Evolutionary conservation across 2,329 filamentous ascomycete species (phyloP).

Genomic region (Dothideomycetidae sp.): DNA sequence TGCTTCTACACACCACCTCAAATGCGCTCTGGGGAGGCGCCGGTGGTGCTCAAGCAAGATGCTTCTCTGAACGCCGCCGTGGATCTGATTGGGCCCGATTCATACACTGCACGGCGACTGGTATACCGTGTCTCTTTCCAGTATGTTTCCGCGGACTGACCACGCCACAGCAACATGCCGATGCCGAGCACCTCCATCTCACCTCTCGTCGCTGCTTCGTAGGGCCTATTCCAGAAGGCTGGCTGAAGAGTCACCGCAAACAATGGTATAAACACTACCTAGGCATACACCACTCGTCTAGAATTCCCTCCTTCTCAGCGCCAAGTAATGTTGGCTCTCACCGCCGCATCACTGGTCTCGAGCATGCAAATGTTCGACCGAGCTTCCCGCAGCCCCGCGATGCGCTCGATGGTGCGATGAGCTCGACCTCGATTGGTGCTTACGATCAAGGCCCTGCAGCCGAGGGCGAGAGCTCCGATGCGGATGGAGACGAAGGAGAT

Average conservation of each 20-base stretch:
- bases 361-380: constrained; percentile 24
- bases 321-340: constrained; percentile 31
- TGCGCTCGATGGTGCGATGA: constrained; percentile 13
- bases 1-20: not conserved
- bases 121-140: constrained; percentile 8
- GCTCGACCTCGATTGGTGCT: constrained; percentile 3
- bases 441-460: constrained; percentile 4
- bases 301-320: constrained; percentile 38
- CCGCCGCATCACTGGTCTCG: constrained; percentile 28
- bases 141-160: constrained; percentile 4
- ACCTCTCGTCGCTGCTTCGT: constrained; percentile 50
- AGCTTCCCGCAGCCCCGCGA: constrained; percentile 30
- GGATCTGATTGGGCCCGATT: constrained; percentile 10
- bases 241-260: constrained; percentile 48
- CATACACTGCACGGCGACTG: constrained; percentile 13
- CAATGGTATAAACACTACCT: constrained; percentile 45
- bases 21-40: constrained; percentile 7
- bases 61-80: constrained; percentile 10
- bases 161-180: constrained; percentile 41
- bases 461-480: constrained; percentile 9
- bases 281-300: constrained; percentile 30
- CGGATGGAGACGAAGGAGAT: constrained; percentile 17
- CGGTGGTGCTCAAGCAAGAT: constrained; percentile 8
- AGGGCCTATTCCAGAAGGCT: constrained; percentile 50
- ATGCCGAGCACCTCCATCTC: constrained; percentile 45